These are phyloP conservation scores for Boletus rubropictus DNA, from an alignment of 768 basidiomycete genomes.

Conservation along the genomic window DNA sequence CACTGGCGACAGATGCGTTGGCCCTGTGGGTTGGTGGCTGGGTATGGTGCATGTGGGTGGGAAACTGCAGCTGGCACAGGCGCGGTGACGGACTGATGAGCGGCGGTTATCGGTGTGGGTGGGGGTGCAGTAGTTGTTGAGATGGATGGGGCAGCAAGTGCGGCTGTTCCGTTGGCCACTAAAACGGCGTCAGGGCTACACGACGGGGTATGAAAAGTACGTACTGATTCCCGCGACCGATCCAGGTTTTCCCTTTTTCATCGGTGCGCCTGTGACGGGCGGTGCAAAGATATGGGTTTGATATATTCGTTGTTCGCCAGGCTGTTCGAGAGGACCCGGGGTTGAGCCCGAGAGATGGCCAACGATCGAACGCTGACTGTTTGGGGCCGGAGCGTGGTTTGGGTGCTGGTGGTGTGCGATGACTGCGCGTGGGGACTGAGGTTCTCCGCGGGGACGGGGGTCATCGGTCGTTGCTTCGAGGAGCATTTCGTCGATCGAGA, in stretches of 20 bases:
- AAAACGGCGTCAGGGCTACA: slow-evolving; percentile 11
- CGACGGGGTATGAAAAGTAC: slow-evolving; percentile 5
- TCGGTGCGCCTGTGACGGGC: slow-evolving; percentile 65
- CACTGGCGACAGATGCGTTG: slow-evolving; percentile 77
- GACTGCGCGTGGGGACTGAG: slow-evolving; percentile 27
- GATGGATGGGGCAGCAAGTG: slow-evolving; percentile 16
- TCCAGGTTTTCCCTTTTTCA: slow-evolving; percentile 54
- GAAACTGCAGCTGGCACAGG: background rate
- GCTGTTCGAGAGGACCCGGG: slow-evolving; percentile 29
- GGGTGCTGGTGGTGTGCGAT: slow-evolving; percentile 31
- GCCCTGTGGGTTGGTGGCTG: slow-evolving; percentile 48
- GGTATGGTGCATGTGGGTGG: slow-evolving; percentile 19
- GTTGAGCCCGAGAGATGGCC: slow-evolving; percentile 16
- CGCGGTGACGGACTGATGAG: slow-evolving; percentile 4
- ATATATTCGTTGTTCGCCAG: slow-evolving; percentile 39
- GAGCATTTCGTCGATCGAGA: slow-evolving; percentile 44
- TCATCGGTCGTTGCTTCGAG: slow-evolving; percentile 41
- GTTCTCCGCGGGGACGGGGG: slow-evolving; percentile 29
- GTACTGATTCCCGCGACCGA: slow-evolving; percentile 21
- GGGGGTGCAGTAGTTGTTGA: slow-evolving; percentile 8
- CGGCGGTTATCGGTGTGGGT: slow-evolving; percentile 11
- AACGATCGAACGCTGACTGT: slow-evolving; percentile 20
- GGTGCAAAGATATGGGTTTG: slow-evolving; percentile 71
- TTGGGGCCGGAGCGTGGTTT: slow-evolving; percentile 12
- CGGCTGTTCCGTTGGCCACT: slow-evolving; percentile 19